These are phyloP conservation scores for Gardenia jasminoides DNA, from an alignment of 257 asterid genomes.

Conservation along the genomic window DNA sequence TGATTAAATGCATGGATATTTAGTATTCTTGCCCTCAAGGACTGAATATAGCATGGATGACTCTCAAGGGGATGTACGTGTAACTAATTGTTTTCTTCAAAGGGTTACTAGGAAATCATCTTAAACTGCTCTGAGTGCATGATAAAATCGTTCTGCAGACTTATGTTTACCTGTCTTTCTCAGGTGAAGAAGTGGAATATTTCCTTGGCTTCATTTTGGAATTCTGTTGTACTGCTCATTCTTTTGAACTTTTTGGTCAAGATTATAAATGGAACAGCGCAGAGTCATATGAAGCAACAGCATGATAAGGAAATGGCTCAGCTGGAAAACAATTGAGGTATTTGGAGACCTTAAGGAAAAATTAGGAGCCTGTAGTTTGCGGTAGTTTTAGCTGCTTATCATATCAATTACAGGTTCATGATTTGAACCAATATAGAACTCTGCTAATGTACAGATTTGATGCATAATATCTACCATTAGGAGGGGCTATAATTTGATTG, in stretches of 20 bases:
- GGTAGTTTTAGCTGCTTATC: neutral
- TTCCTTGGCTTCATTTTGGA: slow-evolving; percentile 64
- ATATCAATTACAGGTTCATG: neutral
- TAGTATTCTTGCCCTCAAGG: neutral
- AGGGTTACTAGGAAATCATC: neutral
- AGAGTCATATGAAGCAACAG: slow-evolving; percentile 50
- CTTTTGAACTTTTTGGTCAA: slow-evolving; percentile 60
- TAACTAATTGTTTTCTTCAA: neutral
- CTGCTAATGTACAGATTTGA: slow-evolving; percentile 17
- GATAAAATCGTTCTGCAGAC: neutral
- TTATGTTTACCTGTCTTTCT: neutral
- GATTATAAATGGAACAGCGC: slow-evolving; percentile 74
- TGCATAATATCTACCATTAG: neutral
- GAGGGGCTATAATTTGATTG: slow-evolving; percentile 12
- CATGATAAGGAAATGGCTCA: slow-evolving; percentile 58
- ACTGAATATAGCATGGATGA: neutral
- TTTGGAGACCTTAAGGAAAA: neutral
- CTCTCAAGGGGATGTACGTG: neutral
- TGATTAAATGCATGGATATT: neutral
- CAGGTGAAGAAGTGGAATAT: slow-evolving; percentile 69
- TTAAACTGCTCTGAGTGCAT: too few relatives aligned
- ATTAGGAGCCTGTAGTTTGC: neutral
- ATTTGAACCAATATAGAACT: slow-evolving; percentile 11
- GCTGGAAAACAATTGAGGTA: slow-evolving; percentile 33
- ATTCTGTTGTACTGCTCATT: slow-evolving; percentile 72